Percentiles rank a stretch among this genome's conserved stretches.
phyloP scores from a whole-genome alignment of 805 yeast genomes.

The Wickerhamiella sorbophila region DNA sequence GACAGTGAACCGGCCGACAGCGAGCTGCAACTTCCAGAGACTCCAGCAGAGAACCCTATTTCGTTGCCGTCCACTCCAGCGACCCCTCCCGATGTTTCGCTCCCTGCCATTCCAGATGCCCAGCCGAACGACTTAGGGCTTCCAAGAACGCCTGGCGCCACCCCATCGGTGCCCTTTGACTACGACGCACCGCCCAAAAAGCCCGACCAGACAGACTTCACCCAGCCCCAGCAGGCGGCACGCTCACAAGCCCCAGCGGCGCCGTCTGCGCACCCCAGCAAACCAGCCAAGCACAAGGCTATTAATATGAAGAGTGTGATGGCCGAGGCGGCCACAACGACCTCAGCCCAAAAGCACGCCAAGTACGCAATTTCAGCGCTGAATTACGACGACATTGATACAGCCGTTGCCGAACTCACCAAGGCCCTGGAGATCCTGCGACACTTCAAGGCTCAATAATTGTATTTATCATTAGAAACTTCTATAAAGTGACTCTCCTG shows the following conservation, averaged over 20 bases:
- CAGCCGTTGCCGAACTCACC: conserved; percentile 44
- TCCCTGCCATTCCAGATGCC: conserved; percentile 11
- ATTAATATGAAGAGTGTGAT: conserved; percentile 15
- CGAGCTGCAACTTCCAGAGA: conserved; percentile 1
- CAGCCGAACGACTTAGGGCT: conserved; percentile 11
- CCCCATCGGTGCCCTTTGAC: conserved; percentile 9
- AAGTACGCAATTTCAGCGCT: conserved; percentile 61
- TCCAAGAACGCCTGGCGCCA: conserved; percentile 5
- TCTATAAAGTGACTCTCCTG: not conserved
- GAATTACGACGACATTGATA: conserved; percentile 51
- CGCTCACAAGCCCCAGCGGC: conserved; percentile 4
- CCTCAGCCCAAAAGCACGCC: conserved; percentile 45
- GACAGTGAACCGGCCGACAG: not conserved
- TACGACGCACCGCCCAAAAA: conserved; percentile 7
- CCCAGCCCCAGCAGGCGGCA: not conserved
- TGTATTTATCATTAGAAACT: not conserved
- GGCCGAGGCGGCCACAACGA: conserved; percentile 26
- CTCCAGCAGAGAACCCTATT: conserved; percentile 1
- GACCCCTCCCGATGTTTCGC: conserved; percentile 5
- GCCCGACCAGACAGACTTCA: not conserved
- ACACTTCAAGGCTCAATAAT: conserved; percentile 2
- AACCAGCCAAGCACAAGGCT: not conserved
- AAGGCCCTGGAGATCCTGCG: conserved; percentile 32
- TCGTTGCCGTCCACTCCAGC: conserved; percentile 5
- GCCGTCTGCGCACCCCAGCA: conserved; percentile 1